Percentiles rank a stretch among this genome's conserved stretches.
These are phyloP conservation scores for Hibiscus syriacus DNA, from an alignment of 345 rosid species.

Conservation along the genomic window DNA sequence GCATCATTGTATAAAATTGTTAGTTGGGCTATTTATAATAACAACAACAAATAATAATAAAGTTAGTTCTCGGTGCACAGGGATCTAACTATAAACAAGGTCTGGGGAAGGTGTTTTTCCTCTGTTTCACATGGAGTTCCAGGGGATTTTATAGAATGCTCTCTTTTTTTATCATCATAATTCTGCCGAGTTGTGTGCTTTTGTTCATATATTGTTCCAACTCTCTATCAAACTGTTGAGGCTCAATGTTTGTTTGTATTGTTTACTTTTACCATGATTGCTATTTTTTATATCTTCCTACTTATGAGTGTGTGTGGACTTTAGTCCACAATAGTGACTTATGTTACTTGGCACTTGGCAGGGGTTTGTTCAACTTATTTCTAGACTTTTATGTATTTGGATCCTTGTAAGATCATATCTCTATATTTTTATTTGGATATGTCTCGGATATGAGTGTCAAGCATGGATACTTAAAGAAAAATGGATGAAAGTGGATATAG, in stretches of 20 bases:
- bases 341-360: too few relatives aligned
- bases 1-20: background rate
- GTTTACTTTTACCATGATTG: background rate
- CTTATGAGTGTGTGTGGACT: background rate
- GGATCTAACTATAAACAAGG: background rate
- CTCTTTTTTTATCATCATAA: slow-evolving; percentile 4
- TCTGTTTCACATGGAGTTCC: background rate
- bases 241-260: background rate
- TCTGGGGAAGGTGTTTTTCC: background rate
- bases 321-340: background rate
- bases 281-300: background rate
- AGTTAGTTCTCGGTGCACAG: background rate
- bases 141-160: slow-evolving; percentile 1
- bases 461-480: background rate
- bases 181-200: background rate
- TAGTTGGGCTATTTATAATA: slow-evolving; percentile 6
- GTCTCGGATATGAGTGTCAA: too few relatives aligned
- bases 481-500: too few relatives aligned
- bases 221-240: background rate
- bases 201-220: background rate
- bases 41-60: background rate
- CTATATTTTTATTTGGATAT: too few relatives aligned
- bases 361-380: too few relatives aligned
- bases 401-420: too few relatives aligned
- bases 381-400: too few relatives aligned